Conservation (phyloP, 2,329 filamentous ascomycete species). For the Decorospora gaudefroyi region DNA sequence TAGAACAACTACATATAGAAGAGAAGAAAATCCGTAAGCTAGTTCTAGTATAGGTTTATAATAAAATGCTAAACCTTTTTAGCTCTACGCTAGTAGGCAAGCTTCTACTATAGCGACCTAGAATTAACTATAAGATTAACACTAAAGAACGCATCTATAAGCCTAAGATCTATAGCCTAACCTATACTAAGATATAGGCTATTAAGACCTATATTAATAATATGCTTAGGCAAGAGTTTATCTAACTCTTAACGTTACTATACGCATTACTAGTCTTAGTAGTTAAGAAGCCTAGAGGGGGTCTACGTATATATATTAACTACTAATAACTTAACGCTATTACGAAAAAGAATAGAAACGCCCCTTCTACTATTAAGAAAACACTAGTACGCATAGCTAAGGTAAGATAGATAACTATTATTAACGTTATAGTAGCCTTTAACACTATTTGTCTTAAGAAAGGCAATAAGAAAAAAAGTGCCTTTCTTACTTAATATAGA, state of each 20-base stretch:
- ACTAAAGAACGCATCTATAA: no score
- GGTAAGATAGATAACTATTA: not conserved
- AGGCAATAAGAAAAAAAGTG: not conserved
- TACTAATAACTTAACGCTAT: not conserved
- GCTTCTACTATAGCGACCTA: no score
- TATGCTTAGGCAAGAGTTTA: not conserved
- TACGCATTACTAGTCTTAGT: not conserved
- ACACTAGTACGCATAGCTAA: not conserved
- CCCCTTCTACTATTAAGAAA: not conserved
- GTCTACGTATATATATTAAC: not conserved
- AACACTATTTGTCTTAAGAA: constrained; percentile 1
- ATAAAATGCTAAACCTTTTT: no score
- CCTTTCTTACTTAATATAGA: not conserved
- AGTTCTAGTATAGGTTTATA: no score
- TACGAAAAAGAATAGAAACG: not conserved
- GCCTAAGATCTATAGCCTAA: no score
- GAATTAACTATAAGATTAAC: no score
- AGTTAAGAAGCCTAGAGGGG: not conserved
- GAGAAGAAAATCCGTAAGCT: no score
- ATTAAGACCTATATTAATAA: not conserved
- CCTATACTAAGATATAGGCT: no score
- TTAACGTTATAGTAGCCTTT: constrained; percentile 1
- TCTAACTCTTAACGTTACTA: not conserved
- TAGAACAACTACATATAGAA: no score
- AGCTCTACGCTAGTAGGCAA: no score